These are phyloP conservation scores for Fusarium sp. DNA, from an alignment of 2,329 filamentous ascomycete genomes.

Conservation along the genomic window DNA sequence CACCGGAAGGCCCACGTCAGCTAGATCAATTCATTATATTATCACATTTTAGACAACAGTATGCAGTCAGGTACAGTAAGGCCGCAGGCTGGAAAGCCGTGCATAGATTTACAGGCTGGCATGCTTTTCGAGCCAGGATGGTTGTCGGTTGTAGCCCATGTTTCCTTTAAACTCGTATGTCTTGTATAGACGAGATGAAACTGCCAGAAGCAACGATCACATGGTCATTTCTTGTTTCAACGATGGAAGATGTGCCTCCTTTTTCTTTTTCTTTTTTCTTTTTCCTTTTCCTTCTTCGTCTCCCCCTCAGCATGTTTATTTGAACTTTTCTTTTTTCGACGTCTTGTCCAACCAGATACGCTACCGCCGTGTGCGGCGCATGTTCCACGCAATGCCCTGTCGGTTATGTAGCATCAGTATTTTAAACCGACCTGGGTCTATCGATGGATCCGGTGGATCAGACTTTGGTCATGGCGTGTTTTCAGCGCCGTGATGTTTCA, in stretches of 20 bases:
- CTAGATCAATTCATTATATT: conserved; percentile 24
- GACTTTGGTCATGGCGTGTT: conserved; percentile 27
- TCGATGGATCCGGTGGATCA: conserved; percentile 17
- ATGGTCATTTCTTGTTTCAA: conserved; percentile 1
- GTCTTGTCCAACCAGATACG: neutral
- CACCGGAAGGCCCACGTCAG: conserved; percentile 12
- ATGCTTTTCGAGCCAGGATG: neutral
- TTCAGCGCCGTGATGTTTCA: conserved; percentile 32
- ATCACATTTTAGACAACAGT: neutral
- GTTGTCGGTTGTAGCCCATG: neutral
- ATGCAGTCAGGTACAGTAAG: conserved; percentile 17
- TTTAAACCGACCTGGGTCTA: neutral
- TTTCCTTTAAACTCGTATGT: conserved; percentile 8
- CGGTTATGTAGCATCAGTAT: neutral
- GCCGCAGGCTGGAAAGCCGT: conserved; percentile 10
- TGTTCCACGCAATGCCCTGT: neutral
- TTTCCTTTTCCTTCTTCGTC: conserved; percentile 16
- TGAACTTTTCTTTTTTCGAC: conserved; percentile 20
- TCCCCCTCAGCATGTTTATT: neutral
- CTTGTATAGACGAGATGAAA: conserved; percentile 34
- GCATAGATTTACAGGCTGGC: conserved; percentile 7
- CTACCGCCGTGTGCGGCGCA: conserved; percentile 6
- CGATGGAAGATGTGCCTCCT: conserved; percentile 5
- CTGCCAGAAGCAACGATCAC: conserved; percentile 16
- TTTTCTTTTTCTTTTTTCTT: conserved; percentile 22